Evolutionary conservation across 169 alveolate genomes (phyloP).

Genomic region (Babesia caballi): DNA sequence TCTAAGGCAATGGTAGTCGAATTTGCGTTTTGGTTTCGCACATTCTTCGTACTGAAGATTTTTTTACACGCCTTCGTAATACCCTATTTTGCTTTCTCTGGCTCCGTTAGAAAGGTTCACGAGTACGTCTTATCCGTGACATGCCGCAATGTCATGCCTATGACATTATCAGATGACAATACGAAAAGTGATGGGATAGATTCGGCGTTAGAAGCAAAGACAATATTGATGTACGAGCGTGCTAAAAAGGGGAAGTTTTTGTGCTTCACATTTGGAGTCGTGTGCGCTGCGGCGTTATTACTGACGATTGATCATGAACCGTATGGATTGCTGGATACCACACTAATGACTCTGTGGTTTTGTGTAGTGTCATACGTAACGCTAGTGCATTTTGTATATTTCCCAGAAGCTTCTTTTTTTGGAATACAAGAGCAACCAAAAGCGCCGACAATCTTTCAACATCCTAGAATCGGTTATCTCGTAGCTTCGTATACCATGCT

Average conservation of each 20-base stretch:
- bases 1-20: background rate
- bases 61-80: background rate
- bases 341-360: background rate
- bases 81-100: background rate
- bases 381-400: conserved; percentile 10
- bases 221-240: background rate
- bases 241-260: conserved; percentile 1
- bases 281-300: conserved; percentile 6
- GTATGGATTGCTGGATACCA: background rate
- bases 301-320: conserved; percentile 28
- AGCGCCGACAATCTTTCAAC: background rate
- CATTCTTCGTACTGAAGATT: background rate
- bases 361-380: conserved; percentile 2
- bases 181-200: background rate
- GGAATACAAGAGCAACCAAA: background rate
- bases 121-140: background rate
- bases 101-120: background rate
- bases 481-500: background rate
- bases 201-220: background rate
- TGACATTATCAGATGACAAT: background rate
- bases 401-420: background rate
- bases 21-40: background rate
- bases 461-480: background rate
- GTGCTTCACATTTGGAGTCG: background rate
- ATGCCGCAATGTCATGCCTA: background rate